Conservation (phyloP, 2,329 filamentous ascomycete species). For the Diaporthe longicolla region DNA sequence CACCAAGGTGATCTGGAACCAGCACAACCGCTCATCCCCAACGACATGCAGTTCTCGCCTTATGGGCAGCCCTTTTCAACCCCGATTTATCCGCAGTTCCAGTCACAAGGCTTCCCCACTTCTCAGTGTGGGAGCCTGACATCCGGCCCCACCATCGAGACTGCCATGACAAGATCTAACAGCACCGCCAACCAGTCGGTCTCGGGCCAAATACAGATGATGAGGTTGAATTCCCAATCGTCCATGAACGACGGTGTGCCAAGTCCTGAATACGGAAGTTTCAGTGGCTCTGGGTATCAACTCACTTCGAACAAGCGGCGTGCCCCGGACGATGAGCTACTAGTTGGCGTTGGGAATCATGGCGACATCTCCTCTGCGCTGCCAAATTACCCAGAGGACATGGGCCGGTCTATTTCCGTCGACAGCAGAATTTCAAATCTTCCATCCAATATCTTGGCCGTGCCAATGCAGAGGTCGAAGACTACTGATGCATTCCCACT, state of each 20-base stretch:
- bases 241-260: constrained; percentile 46
- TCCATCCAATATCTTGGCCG: constrained; percentile 9
- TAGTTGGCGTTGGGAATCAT: constrained; percentile 31
- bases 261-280: constrained; percentile 46
- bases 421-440: constrained; percentile 33
- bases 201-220: constrained; percentile 51
- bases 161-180: constrained; percentile 59
- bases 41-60: constrained; percentile 20
- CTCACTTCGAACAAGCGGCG: constrained; percentile 49
- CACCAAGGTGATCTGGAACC: constrained; percentile 21
- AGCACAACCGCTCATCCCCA: background rate
- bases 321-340: constrained; percentile 50
- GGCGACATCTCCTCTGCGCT: constrained; percentile 45
- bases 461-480: constrained; percentile 34
- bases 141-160: constrained; percentile 57
- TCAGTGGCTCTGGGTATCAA: constrained; percentile 41
- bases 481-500: constrained; percentile 29
- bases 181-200: constrained; percentile 54
- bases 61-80: constrained; percentile 40
- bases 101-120: constrained; percentile 46
- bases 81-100: constrained; percentile 39
- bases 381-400: constrained; percentile 45
- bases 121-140: constrained; percentile 61
- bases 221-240: constrained; percentile 57
- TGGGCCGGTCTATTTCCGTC: constrained; percentile 61